Conservation (phyloP, 148 eudicot genomes). For the Silene conica region DNA sequence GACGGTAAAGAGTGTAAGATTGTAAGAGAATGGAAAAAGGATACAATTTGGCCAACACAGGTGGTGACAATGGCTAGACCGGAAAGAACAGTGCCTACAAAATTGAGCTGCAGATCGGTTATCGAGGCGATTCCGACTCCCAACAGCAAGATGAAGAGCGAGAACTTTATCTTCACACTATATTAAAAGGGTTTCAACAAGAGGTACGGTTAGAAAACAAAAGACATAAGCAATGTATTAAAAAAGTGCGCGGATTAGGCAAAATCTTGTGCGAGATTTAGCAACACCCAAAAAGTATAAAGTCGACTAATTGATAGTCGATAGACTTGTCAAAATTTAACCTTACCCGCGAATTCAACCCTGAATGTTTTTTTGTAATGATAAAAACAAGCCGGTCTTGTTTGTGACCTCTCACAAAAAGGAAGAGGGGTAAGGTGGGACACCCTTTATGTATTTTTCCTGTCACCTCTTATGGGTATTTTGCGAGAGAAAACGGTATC, state of each 20-base stretch:
- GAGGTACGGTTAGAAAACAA: neutral
- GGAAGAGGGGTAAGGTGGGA: no score
- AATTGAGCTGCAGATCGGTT: constrained; percentile 86
- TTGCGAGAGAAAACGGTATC: no score
- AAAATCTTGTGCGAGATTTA: no score
- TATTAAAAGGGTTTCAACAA: constrained; percentile 1
- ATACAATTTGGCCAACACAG: constrained; percentile 94
- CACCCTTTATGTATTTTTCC: no score
- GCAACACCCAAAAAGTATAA: no score
- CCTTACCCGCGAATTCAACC: neutral
- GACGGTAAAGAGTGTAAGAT: no score
- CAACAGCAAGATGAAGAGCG: constrained; percentile 55
- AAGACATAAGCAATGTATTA: neutral
- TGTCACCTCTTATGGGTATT: no score
- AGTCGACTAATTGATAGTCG: neutral
- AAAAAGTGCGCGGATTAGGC: no score
- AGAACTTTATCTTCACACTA: constrained; percentile 77
- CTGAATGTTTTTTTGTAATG: no score
- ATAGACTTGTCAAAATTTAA: neutral
- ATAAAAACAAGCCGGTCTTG: no score
- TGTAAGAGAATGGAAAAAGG: constrained; percentile 16
- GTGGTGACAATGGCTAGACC: constrained; percentile 80
- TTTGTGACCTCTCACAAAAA: no score
- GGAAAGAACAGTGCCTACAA: constrained; percentile 73
- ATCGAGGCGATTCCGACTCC: constrained; percentile 93